Evolutionary conservation across 2,329 filamentous ascomycete genomes (phyloP).

Genomic region (Fusarium marasasianum): DNA sequence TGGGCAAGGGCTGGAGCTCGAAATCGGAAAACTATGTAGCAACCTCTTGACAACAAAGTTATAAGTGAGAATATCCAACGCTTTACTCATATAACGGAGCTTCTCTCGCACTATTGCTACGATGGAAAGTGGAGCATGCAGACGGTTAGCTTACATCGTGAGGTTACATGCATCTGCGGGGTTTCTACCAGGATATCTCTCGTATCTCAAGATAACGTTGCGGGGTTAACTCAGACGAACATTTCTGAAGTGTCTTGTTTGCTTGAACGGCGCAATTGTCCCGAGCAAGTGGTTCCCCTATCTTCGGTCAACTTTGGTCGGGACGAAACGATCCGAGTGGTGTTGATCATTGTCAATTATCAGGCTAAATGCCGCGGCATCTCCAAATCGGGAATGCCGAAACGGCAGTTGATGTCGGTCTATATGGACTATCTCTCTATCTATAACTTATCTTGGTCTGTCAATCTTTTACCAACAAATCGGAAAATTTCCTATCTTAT

Average conservation of each 20-base stretch:
- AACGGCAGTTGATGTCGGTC: neutral
- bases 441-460: neutral
- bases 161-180: neutral
- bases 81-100: neutral
- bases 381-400: neutral
- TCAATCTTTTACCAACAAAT: neutral
- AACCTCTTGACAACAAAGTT: accelerated
- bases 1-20: accelerated
- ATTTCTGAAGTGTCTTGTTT: no score
- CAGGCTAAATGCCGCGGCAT: neutral
- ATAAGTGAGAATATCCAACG: accelerated
- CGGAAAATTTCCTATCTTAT: no score
- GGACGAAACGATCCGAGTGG: neutral
- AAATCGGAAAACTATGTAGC: no score
- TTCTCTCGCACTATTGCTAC: neutral
- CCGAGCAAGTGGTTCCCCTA: neutral
- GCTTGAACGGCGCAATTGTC: neutral
- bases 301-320: neutral
- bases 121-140: neutral
- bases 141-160: neutral
- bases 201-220: neutral
- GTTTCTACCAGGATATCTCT: neutral
- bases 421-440: neutral
- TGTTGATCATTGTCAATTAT: neutral
- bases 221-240: neutral